These are phyloP conservation scores for Ogataea siamensis DNA, from an alignment of 805 yeast species.

Conservation along the genomic window DNA sequence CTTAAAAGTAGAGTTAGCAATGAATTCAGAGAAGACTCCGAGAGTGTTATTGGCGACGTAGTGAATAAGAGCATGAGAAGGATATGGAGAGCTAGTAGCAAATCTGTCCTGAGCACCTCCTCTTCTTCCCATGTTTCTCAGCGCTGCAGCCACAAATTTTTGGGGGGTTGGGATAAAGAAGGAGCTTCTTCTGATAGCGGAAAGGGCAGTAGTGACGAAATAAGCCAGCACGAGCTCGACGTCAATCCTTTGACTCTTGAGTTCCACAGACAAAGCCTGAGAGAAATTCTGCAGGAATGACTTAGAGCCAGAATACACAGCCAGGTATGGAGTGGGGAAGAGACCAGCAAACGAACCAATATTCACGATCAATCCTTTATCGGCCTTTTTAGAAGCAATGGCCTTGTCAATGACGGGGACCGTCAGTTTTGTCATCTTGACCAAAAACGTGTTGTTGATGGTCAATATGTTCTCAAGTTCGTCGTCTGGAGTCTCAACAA, in stretches of 20 bases:
- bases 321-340: conserved; percentile 86
- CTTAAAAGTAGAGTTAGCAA: conserved; percentile 61
- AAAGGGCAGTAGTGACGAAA: conserved; percentile 92
- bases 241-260: conserved; percentile 66
- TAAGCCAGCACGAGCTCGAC: conserved; percentile 85
- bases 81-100: conserved; percentile 86
- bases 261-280: conserved; percentile 81
- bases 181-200: conserved; percentile 81
- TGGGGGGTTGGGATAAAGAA: conserved; percentile 77
- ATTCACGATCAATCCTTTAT: conserved; percentile 78
- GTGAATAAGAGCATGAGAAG: conserved; percentile 92
- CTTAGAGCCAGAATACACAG: conserved; percentile 95
- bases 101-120: conserved; percentile 91
- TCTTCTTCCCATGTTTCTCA: conserved; percentile 72
- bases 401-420: conserved; percentile 66
- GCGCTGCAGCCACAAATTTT: conserved; percentile 69
- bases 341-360: conserved; percentile 98
- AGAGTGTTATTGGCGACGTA: conserved; percentile 73
- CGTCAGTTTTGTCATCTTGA: conserved; percentile 77
- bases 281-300: conserved; percentile 95
- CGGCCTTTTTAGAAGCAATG: conserved; percentile 39
- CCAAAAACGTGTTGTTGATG: conserved; percentile 80
- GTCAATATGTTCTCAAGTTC: conserved; percentile 82
- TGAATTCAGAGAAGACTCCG: conserved; percentile 76
- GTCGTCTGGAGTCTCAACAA: conserved; percentile 68